These are phyloP conservation scores for Xylariaceae sp. DNA, from an alignment of 2,329 filamentous ascomycete species.

Conservation along the genomic window DNA sequence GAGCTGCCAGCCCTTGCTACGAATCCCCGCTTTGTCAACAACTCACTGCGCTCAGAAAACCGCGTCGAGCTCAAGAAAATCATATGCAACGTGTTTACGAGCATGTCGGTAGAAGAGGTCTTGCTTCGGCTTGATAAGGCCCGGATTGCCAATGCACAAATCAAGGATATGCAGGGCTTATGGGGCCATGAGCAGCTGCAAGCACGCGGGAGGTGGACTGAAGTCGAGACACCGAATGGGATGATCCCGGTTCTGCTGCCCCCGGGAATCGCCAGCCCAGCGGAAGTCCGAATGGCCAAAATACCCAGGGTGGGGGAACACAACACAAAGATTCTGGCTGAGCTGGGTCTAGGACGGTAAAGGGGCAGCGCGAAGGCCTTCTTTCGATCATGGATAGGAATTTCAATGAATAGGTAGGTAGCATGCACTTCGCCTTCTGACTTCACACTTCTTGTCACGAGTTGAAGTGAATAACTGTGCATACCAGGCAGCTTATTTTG, in stretches of 20 bases:
- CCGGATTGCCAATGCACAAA: slow-evolving; percentile 49
- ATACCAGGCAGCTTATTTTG: not conserved
- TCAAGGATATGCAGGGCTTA: slow-evolving; percentile 50
- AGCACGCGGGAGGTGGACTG: slow-evolving; percentile 46
- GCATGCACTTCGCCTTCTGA: not conserved
- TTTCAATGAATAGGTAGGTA: not conserved
- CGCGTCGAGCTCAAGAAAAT: slow-evolving; percentile 41
- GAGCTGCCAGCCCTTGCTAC: slow-evolving; percentile 36
- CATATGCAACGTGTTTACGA: slow-evolving; percentile 40
- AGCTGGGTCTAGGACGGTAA: slow-evolving; percentile 35
- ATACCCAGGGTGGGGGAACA: slow-evolving; percentile 48
- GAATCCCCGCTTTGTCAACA: slow-evolving; percentile 44
- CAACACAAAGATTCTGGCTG: slow-evolving; percentile 41
- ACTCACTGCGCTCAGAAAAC: slow-evolving; percentile 42
- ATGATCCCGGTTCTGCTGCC: slow-evolving; percentile 44
- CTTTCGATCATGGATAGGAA: not conserved
- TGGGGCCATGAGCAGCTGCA: slow-evolving; percentile 50
- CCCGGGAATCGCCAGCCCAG: slow-evolving; percentile 35
- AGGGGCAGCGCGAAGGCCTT: not conserved
- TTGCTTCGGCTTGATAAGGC: slow-evolving; percentile 41
- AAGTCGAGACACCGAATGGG: slow-evolving; percentile 44
- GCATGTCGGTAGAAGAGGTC: slow-evolving; percentile 36
- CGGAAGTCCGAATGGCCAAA: slow-evolving; percentile 36
- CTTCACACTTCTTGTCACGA: not conserved
- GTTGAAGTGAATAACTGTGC: too few species aligned